Conservation (phyloP, 805 yeast genomes). For the Barnettozyma sp. region DNA sequence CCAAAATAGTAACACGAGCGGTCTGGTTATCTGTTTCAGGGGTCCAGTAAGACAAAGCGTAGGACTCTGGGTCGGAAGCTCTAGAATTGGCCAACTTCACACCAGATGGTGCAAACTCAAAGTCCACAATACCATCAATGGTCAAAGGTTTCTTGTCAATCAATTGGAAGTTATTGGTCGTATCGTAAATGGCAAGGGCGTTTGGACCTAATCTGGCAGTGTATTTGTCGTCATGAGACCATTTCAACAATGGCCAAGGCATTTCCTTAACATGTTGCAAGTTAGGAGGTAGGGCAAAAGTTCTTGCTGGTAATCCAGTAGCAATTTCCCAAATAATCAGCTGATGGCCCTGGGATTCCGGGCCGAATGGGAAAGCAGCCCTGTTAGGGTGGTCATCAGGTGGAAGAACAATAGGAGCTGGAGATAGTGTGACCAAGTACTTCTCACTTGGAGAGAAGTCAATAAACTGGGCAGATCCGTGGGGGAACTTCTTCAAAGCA, state of each 20-base stretch:
- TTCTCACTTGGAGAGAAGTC: constrained; percentile 92
- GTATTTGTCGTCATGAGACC: constrained; percentile 89
- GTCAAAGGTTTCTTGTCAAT: constrained; percentile 81
- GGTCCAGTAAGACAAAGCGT: constrained; percentile 88
- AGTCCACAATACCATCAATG: constrained; percentile 79
- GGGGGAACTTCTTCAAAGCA: constrained; percentile 70
- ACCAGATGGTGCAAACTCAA: constrained; percentile 91
- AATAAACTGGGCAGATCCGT: constrained; percentile 81
- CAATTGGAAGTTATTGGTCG: constrained; percentile 63
- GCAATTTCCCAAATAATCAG: constrained; percentile 87
- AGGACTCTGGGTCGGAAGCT: constrained; percentile 47
- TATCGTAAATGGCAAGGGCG: constrained; percentile 84
- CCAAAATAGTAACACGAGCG: constrained; percentile 88
- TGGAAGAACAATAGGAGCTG: constrained; percentile 70
- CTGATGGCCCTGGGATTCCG: constrained; percentile 87
- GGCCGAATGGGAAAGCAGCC: constrained; percentile 72
- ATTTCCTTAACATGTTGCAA: constrained; percentile 56
- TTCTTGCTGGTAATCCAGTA: constrained; percentile 76
- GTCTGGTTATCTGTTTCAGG: constrained; percentile 91
- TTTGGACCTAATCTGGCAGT: constrained; percentile 95
- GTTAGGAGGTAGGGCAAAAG: constrained; percentile 83
- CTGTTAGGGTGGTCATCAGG: constrained; percentile 58
- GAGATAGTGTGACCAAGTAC: constrained; percentile 83
- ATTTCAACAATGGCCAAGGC: constrained; percentile 95
- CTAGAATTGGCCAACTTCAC: constrained; percentile 56